Evolutionary conservation across 495 filamentous ascomycete species (phyloP).

Genomic region (Penicillium verhagenii): DNA sequence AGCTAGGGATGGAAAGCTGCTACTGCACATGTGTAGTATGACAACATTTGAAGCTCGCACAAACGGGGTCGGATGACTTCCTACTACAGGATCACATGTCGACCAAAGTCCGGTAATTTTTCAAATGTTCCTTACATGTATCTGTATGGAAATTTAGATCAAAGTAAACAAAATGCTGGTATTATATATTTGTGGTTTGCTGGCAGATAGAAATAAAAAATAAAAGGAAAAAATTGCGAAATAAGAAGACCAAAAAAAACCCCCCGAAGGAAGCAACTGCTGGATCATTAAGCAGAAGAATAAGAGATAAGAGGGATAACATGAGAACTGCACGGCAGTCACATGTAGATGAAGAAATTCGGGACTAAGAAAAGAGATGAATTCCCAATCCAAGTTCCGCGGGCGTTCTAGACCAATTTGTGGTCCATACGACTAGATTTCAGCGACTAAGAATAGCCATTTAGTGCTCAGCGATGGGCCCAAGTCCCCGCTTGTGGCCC

Average conservation of each 20-base stretch:
- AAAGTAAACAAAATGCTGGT: too few relatives aligned
- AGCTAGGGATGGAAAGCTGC: neutral
- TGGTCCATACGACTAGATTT: constrained; percentile 40
- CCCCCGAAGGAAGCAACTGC: neutral
- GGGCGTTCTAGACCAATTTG: neutral
- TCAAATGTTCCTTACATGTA: too few relatives aligned
- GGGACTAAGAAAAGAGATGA: neutral
- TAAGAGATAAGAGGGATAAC: neutral
- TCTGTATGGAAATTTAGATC: too few relatives aligned
- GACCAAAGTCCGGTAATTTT: too few relatives aligned
- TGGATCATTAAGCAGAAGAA: neutral
- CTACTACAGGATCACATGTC: too few relatives aligned
- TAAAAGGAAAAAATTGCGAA: neutral
- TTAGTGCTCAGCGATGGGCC: constrained; percentile 59
- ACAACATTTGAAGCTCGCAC: neutral
- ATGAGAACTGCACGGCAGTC: neutral
- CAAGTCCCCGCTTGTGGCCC: constrained; percentile 49
- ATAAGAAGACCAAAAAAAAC: neutral
- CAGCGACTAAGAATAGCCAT: constrained; percentile 87
- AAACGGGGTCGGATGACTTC: too few relatives aligned
- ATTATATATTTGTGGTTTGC: too few relatives aligned
- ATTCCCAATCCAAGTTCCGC: neutral
- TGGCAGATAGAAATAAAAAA: neutral
- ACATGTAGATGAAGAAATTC: neutral
- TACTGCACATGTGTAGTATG: neutral